Conservation (phyloP, 148 eudicot species). For the Diospyros lotus region DNA sequence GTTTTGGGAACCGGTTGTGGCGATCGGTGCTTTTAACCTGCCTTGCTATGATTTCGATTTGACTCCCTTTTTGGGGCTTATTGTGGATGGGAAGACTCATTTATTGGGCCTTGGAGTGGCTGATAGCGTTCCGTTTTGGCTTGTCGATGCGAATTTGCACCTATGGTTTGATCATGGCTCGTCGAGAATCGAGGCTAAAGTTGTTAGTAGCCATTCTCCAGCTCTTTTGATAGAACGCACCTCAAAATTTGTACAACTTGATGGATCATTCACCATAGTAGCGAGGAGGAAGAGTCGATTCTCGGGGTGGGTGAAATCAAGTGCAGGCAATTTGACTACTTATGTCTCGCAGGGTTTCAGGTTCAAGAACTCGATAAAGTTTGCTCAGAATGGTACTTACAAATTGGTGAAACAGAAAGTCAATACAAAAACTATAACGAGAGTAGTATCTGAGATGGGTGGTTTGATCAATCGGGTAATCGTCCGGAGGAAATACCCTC, state of each 20-base stretch:
- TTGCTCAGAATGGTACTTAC: conserved; percentile 35
- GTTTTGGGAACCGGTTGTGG: conserved; percentile 86
- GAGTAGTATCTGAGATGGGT: conserved; percentile 30
- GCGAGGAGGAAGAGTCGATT: conserved; percentile 40
- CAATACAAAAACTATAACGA: conserved; percentile 33
- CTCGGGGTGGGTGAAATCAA: conserved; percentile 70
- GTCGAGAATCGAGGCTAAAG: conserved; percentile 37
- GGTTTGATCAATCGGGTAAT: conserved; percentile 13
- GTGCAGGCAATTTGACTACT: conserved; percentile 60
- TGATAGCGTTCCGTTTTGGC: conserved; percentile 66
- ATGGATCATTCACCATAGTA: conserved; percentile 52
- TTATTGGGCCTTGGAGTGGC: conserved; percentile 52
- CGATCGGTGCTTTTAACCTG: conserved; percentile 75
- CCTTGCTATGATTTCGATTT: conserved; percentile 81
- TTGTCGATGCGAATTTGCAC: conserved; percentile 84
- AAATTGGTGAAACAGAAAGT: conserved; percentile 52
- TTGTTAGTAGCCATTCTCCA: conserved; percentile 22
- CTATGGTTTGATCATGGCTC: conserved; percentile 62
- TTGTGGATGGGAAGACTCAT: conserved; percentile 63
- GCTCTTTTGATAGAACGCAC: conserved; percentile 23
- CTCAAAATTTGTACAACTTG: conserved; percentile 33
- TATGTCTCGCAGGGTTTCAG: conserved; percentile 27
- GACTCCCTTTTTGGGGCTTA: conserved; percentile 58
- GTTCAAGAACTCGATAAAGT: conserved; percentile 50
- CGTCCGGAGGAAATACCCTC: conserved; percentile 43